Conservation (phyloP, 2,329 filamentous ascomycete species). For the Ophiostoma perfectum region DNA sequence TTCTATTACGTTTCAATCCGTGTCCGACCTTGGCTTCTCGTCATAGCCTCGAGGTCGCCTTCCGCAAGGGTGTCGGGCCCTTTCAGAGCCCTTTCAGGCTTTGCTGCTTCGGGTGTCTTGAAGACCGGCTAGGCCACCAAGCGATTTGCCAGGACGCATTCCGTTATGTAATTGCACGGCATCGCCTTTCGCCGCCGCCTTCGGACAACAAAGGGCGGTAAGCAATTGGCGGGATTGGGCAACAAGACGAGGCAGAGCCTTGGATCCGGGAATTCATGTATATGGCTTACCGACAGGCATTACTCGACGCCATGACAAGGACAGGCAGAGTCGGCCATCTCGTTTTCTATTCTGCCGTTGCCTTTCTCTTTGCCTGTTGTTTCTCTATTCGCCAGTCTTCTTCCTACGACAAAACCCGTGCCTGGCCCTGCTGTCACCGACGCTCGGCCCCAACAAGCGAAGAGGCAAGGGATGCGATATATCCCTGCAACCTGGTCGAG, state of each 20-base stretch:
- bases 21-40: neutral
- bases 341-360: no score
- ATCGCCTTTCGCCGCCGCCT: conserved; percentile 3
- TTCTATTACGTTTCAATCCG: conserved; percentile 1
- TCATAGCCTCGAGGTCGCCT: neutral
- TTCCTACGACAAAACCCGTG: no score
- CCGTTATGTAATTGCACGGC: conserved; percentile 13
- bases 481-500: no score
- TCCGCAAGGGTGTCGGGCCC: neutral
- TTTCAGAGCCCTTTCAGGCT: neutral
- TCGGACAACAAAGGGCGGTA: conserved; percentile 3
- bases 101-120: neutral
- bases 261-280: neutral
- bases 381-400: no score
- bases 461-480: no score
- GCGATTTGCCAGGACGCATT: neutral
- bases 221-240: neutral
- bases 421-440: no score
- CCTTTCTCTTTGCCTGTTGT: no score
- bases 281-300: neutral
- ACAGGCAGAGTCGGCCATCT: no score
- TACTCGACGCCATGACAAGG: no score
- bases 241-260: neutral
- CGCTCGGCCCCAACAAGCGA: no score
- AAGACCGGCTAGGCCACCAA: neutral